Evolutionary conservation across 2,329 filamentous ascomycete genomes (phyloP).

Genomic region (Amphichorda felina): DNA sequence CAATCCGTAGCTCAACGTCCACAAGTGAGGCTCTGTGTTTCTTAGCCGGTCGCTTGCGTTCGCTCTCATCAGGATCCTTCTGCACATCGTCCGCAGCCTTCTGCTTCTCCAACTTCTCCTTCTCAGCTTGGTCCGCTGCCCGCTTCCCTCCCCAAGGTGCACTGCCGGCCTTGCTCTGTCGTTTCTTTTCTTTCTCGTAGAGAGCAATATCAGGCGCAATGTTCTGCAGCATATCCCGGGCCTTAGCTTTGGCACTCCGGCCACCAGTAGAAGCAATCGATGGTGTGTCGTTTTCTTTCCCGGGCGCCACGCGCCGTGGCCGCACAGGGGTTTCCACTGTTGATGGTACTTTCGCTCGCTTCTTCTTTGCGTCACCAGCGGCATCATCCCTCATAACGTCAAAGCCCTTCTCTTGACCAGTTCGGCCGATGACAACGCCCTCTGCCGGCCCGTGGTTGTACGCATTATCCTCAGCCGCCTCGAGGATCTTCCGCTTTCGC

Average conservation of each 20-base stretch:
- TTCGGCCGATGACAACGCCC: constrained; percentile 30
- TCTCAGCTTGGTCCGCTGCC: constrained; percentile 46
- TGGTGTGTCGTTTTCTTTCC: constrained; percentile 79
- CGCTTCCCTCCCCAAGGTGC: constrained; percentile 51
- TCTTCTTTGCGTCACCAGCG: constrained; percentile 19
- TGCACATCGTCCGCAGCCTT: constrained; percentile 33
- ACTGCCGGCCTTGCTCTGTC: constrained; percentile 36
- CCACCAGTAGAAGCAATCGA: constrained; percentile 54
- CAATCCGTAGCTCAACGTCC: constrained; percentile 59
- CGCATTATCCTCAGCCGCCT: constrained; percentile 38
- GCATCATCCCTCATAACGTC: constrained; percentile 23
- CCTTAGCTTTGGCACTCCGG: constrained; percentile 80
- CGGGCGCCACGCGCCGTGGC: constrained; percentile 34
- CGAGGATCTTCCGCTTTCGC: constrained; percentile 36
- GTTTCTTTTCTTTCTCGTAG: constrained; percentile 90
- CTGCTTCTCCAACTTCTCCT: constrained; percentile 31
- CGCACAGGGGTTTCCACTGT: constrained; percentile 26
- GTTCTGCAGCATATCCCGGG: constrained; percentile 62
- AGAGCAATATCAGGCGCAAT: constrained; percentile 76
- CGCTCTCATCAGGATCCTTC: constrained; percentile 31
- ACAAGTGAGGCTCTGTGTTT: constrained; percentile 47
- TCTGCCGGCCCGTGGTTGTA: constrained; percentile 32
- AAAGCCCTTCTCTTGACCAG: constrained; percentile 24
- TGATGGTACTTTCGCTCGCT: constrained; percentile 3
- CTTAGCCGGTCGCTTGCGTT: constrained; percentile 43